Base-by-base conservation (phyloP, 2,329 filamentous ascomycete species). In the Shiraia bambusicola region DNA sequence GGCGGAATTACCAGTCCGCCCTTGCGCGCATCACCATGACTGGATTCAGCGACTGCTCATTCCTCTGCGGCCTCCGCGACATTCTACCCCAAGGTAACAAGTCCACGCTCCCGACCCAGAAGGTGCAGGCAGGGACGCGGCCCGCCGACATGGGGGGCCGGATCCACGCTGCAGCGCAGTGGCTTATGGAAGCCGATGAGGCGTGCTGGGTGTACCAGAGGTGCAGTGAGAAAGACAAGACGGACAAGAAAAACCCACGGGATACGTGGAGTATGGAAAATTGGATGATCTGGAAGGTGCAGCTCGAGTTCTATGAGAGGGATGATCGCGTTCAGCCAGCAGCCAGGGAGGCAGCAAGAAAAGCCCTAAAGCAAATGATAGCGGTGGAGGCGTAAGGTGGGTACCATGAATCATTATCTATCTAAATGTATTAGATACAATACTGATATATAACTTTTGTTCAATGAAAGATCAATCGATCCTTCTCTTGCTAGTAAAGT, bases 141-240 rank as follows among this genome's bases (percentile, higher is more conserved):
- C 32, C 32, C 16, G 32, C 32, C 12, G 32, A 25, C 32, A 34
- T 34, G 19, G 32, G 32, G 19, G 9, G 10, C 17, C 32, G 32
- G 19, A 34, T 34, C 32, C 19, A 25, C 8, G 32, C 32, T 34
- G 32, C 32, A 25, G 32, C 14, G 5, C 32, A 34, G 19, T 34
- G 32, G 32, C 32, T 34, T 25, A 9, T 34, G 32, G 17, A 25
- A n/a, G 16, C 17, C 16, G 17, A 34, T 22, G 11, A 34, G 32
- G 32, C 32, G 32, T n/a, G 32, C 2, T 34, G 32, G 32, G 32
- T 34, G 16, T 34, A 34, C 16, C 16, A 25, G 26, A 5, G 16
- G 32, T 25, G 32, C 32, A 34, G 19, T 24, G 19, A 34, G 32
- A 34, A 34, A 22, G 32, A 34, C 17, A 34, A 34, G 32, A 34